Base-by-base conservation (phyloP, 2,329 filamentous ascomycete species). In the Venturiaceae sp. region DNA sequence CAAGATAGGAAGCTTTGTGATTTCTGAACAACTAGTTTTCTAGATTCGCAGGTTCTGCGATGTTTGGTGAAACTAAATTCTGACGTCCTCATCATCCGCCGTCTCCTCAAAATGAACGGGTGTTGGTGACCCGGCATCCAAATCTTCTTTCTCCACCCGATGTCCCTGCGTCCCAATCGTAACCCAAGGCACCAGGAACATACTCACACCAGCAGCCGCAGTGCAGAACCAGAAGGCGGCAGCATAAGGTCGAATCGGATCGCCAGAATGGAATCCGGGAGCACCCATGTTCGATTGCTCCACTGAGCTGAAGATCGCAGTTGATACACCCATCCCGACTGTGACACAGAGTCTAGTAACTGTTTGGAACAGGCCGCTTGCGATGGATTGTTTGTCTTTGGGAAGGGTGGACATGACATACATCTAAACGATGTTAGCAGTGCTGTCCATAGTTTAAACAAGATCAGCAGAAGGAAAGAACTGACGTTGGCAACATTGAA, bases 401-500 rank as follows among this genome's bases (percentile, higher is more conserved):
- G 83, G 83, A 56, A 88, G 78, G 0, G 81, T 82, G 3, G 82
- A 83, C 76, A 87, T 82, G 57, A 88, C 84, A 62, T 87, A 88
- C 79, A 88, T 85, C 77, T 84, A 60, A 2, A 7, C 9, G 11
- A 50, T 16, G 14, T 50, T 23, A 50, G 44, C 21, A 50, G 11
- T 16, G 21, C 21, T 23, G 16, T 50, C 21, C 11, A 19, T n/a
- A n/a, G n/a, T n/a, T n/a, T n/a, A n/a, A n/a, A n/a, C n/a, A n/a
- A n/a, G n/a, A 11, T 50, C 21, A 50, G 44, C 9, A 16, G 9
- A 26, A 19, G 23, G 21, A 26, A 23, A 16, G 13, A 33, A 71
- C 79, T 64, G 67, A 84, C 80, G 64, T 88, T 88, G 3, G 82
- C 80, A 23, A 88, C 84, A 60, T 87, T 86, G 68, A 87, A 88